Evolutionary conservation across 2,329 filamentous ascomycete genomes (phyloP), one percentile per base, ranked within the genome.

Genomic region (Fusarium sp.): DNA sequence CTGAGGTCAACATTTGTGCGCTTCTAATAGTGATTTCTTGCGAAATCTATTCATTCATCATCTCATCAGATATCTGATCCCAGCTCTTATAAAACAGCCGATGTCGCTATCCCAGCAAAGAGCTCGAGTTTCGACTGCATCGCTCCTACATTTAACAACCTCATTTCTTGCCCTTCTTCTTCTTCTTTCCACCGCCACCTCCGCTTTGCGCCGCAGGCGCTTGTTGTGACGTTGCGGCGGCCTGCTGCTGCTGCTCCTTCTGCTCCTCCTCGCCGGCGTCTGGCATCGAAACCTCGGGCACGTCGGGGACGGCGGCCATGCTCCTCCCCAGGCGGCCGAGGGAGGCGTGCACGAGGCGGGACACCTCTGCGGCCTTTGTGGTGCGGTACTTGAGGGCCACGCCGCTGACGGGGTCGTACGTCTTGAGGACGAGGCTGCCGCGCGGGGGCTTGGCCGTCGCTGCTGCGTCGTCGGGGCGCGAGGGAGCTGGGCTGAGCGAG

Each of bases 301-400:
- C 78, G 20, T 82, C 83, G 61, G 86, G 84, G 74, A 92, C 79
- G 36, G 87, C 90, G 16, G 89, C 90, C 86, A 93, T 92, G 66
- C 87, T 89, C 63, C 91, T 88, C n/a, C 92, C 94, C 75, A 98
- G 83, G 66, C 90, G 88, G 1, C 94, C 95, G 71, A 99, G 83
- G 49, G 92, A 90, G 60, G 91, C 90, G 70, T 80, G 75, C 66
- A 99, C 90, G 77, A 99, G 84, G 31, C 96, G 88, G 27, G 93
- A 92, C 11, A 99, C 95, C 84, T 98, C 96, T 22, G 94, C 94
- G 22, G 93, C 94, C 84, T 98, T 97, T 80, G 92, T 92, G 38
- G 96, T 99, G 80, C 90, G 89, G 87, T 98, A 98, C 84, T 98
- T 97, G 72, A 99, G 88, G 70, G 92, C 92, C 66, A 92, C 92